Base-by-base conservation (phyloP, 2,329 filamentous ascomycete genomes). In the Nakataea oryzae region DNA sequence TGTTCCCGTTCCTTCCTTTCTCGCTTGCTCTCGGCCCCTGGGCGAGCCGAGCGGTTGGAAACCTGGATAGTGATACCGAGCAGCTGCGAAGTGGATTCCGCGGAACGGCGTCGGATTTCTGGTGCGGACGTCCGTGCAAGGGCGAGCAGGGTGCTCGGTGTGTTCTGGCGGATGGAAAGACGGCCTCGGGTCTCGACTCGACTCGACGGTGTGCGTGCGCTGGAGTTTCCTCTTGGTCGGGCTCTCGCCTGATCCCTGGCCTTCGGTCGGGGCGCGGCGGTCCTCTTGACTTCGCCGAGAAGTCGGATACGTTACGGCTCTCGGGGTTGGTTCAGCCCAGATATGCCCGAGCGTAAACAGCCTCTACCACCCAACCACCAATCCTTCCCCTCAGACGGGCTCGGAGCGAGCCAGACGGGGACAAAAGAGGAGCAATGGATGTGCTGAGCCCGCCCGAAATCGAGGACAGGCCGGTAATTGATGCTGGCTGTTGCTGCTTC, bases 351-450 rank as follows among this genome's bases (percentile, higher is more conserved):
- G 24, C 17, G 41, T 24, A 50, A 50, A 50, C 21, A 8, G 11
- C 41, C 8, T 50, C 41, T 50, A 50, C 41, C 41, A n/a, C 24
- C 41, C 17, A 50, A n/a, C 41, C 24, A 50, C 21, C 41, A 50
- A 17, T 50, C 41, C 24, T 50, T n/a, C 21, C 41, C 41, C 41
- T 50, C 41, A 3, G 41, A 50, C 24, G 41, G 21, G 41, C 21
- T 50, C 72, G 70, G 73, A 69, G 62, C 63, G 63, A 55, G 41
- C 41, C 64, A 60, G 71, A 70, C 66, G 69, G 50, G 66, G 71
- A 71, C 71, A 70, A 75, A 72, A 70, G 74, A 50, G 41, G 74
- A 69, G 73, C 69, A 75, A 75, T 71, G 74, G 75, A 77, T 73
- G 41, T 50, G 41, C 21, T 50, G 41, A 50, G 21, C 41, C 41